Evolutionary conservation across 306 rosid genomes (phyloP), one percentile per base, ranked within the genome.

Genomic region (Glycine soja): DNA sequence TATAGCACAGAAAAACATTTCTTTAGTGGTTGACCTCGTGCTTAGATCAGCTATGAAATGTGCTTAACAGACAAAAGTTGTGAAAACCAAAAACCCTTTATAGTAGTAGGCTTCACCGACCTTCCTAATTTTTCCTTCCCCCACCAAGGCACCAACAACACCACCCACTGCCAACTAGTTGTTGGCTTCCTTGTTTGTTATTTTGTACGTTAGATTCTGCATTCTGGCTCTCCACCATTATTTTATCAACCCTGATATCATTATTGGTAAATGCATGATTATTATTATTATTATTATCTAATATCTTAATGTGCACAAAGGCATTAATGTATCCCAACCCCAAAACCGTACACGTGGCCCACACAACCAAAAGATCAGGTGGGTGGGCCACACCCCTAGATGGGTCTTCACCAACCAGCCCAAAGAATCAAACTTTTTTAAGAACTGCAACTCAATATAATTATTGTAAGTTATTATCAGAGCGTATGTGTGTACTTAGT

Each of bases 21-120:
- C 76, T 88, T 83, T 81, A 88, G 93, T 91, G 90, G 95, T 88
- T 91, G 92, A 91, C 89, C 88, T 80, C 83, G 86, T 83, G 90
- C 87, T 80, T 85, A 81, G 87, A 88, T 86, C 83, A 86, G 56
- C 86, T 83, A 76, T 79, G 86, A 81, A 84, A 85, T 81, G 80
- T 89, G 80, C 51, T 81, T 76, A 78, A 83, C 71, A 83, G 67
- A 79, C 78, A 78, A 68, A 78, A 84, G 75, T 11, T 52, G 52
- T 42, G 72, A 71, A 77, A 82, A 81, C 52, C 56, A 67, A 59
- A 76, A 50, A 52, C 80, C 81, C 64, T 74, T 76, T 79, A 72
- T 70, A 69, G 69, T 62, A 59, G 38, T 59, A 63, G 70, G 52
- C 40, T 83, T 85, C 87, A 83, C 81, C 82, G 63, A 83, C 88